phyloP scores from a whole-genome alignment of 2,329 filamentous ascomycete species.

The Raffaelea albimanens region DNA sequence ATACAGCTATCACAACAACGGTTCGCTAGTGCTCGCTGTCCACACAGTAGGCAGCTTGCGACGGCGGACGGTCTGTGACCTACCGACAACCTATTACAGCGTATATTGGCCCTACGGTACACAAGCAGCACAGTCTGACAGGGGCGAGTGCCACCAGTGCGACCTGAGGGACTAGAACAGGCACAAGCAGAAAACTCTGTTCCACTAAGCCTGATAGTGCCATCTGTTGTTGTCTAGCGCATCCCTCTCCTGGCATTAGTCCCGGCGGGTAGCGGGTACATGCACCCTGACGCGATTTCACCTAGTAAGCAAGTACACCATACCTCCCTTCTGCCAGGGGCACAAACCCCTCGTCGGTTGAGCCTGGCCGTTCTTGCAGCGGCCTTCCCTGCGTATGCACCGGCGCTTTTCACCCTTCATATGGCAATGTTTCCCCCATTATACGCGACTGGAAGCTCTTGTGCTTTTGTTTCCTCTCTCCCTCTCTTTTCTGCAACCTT shows the following conservation, averaged over 20 bases:
- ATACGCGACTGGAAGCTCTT: too few relatives aligned
- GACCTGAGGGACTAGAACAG: background rate
- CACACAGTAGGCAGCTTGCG: too few relatives aligned
- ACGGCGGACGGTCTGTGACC: too few relatives aligned
- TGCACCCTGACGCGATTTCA: background rate
- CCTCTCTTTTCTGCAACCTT: background rate
- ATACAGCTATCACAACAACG: too few relatives aligned
- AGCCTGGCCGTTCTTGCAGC: too few relatives aligned
- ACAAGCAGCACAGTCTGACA: too few relatives aligned
- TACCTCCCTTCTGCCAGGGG: background rate
- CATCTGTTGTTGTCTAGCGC: background rate
- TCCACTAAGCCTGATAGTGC: background rate
- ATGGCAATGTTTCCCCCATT: background rate
- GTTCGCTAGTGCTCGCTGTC: too few relatives aligned
- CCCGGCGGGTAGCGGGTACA: background rate
- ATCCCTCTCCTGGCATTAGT: background rate
- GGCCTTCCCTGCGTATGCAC: too few relatives aligned
- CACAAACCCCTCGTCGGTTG: background rate
- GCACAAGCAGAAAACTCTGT: conserved; percentile 1
- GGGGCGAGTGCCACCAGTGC: too few relatives aligned
- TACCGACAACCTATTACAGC: too few relatives aligned
- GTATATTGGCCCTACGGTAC: too few relatives aligned
- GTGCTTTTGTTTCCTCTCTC: conserved; percentile 1
- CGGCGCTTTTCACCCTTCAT: conserved; percentile 1
- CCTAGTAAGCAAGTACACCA: background rate